Evolutionary conservation across 129 eudicot species (phyloP).

Genomic region (Daucus carota): DH1_v3.0 NC_030385.2:26856501-26857000

Average conservation of each 20-base stretch:
- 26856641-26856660: not conserved
- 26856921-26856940: not conserved
- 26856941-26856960: not conserved
- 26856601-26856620: not conserved
- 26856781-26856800: not conserved
- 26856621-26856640: not conserved
- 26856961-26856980: not conserved
- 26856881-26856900: constrained; percentile 24
- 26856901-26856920: not conserved
- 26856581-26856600: not conserved
- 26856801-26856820: not conserved
- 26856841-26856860: not conserved
- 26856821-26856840: not conserved
- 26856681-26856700: not conserved
- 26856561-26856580: not conserved
- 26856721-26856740: not conserved
- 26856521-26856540: not conserved
- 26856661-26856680: not conserved
- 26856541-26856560: not conserved
- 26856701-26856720: not conserved
- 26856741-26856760: not conserved
- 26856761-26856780: not conserved
- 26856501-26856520: not conserved
- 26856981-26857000: constrained; percentile 50
- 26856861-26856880: not conserved